Evolutionary conservation across 2,329 filamentous ascomycete genomes (phyloP).

Genomic region (Pseudohalonectria lignicola): DNA sequence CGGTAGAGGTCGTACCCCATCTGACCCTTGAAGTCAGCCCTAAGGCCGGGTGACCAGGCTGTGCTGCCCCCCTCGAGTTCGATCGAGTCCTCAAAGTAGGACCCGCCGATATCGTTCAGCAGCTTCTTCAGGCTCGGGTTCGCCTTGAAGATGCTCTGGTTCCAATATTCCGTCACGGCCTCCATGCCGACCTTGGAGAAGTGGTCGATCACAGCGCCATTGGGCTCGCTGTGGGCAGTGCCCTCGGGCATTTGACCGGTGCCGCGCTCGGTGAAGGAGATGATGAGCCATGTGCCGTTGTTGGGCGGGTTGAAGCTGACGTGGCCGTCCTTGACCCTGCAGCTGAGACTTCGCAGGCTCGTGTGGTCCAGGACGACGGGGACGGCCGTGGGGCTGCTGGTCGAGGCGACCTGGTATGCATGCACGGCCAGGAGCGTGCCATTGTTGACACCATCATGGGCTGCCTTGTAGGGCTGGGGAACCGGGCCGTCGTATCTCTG

Average conservation of each 20-base stretch:
- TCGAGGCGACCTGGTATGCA: too few species aligned
- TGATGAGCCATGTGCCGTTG: constrained; percentile 5
- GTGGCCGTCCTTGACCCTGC: too few species aligned
- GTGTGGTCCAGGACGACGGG: too few species aligned
- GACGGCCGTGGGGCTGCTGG: too few species aligned
- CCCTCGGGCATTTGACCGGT: constrained; percentile 4
- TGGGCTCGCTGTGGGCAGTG: constrained; percentile 2
- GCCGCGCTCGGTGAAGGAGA: constrained; percentile 5
- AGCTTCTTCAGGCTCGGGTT: constrained; percentile 2
- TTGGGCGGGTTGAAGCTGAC: constrained; percentile 6
- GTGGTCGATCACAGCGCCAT: constrained; percentile 7
- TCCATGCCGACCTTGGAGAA: constrained; percentile 3
- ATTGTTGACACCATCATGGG: too few species aligned
- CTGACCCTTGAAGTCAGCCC: constrained; percentile 4
- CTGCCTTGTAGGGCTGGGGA: too few species aligned
- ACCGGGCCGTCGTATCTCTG: too few species aligned
- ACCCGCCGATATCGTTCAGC: constrained; percentile 6
- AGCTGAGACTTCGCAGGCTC: too few species aligned
- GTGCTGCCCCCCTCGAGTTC: constrained; percentile 7
- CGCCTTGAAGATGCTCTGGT: constrained; percentile 4
- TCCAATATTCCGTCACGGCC: constrained; percentile 5
- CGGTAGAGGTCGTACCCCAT: constrained; percentile 5
- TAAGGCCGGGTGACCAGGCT: constrained; percentile 4
- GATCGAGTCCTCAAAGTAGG: constrained; percentile 8
- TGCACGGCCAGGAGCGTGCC: too few species aligned